Base-by-base conservation (phyloP, 2,329 filamentous ascomycete genomes). In the Rutstroemia sp. region DNA sequence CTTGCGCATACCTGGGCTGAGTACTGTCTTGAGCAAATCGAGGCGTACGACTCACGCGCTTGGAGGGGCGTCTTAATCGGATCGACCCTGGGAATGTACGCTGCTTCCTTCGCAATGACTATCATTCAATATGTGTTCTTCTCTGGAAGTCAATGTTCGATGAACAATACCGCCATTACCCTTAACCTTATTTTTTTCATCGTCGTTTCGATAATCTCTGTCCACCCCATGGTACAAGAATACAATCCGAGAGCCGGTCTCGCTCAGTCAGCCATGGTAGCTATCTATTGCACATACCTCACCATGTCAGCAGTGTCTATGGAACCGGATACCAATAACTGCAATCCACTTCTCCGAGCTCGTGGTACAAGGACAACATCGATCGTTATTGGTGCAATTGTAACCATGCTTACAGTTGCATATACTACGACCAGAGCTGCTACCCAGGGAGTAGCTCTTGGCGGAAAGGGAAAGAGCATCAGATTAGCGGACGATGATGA, bases 281-380 rank as follows among this genome's bases (percentile, higher is more conserved):
- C 92, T 17, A 83, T 96, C 57, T 99, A 99, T 78, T 99, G 94
- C 81, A 97, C 94, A 45, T 99, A 99, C 70, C 82, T 99, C 55
- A 99, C 94, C 63, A 90, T 99, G 84, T 96, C 92, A 2, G 94
- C 94, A 25, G 94, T 99, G 1, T 95, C 91, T 55, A 97, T 99
- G 94, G 92, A 99, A 67, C 94, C 94, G 0, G 92, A 97, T 71
- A 85, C 96, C 75, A 87, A 89, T 65, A 81, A 89, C 62, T 99
- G 94, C 82, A 99, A 99, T 73, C 94, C 94, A 8, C 79, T 99
- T 34, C 79, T 96, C 59, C 84, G 82, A 51, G 92, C 91, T 7
- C 88, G 88, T 60, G 91, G 89, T 58, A 94, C 92, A 9, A 84
- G 94, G 60, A 95, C 88, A 7, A 94, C 91, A 1, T 95, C 91